These are phyloP conservation scores for Yamadazyma sp. DNA, from an alignment of 805 yeast species.

Conservation along the genomic window DNA sequence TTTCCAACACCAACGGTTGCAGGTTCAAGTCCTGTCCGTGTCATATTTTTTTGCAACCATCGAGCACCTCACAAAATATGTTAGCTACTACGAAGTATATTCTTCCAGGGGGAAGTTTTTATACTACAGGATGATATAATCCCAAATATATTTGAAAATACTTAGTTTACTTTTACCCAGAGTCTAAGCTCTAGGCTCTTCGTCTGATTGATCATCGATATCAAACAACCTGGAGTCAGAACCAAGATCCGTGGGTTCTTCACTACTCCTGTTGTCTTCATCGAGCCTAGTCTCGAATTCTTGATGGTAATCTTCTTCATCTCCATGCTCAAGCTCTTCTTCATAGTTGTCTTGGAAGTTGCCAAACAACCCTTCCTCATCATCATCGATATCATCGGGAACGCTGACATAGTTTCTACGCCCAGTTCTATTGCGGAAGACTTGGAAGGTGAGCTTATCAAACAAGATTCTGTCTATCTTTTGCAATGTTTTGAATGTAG, in stretches of 20 bases:
- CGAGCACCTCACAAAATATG: too few relatives aligned
- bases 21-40: slow-evolving; percentile 87
- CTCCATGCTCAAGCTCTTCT: slow-evolving; percentile 36
- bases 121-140: too few relatives aligned
- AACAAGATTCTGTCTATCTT: slow-evolving; percentile 34
- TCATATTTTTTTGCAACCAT: slow-evolving; percentile 14
- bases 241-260: slow-evolving; percentile 9
- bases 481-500: slow-evolving; percentile 32
- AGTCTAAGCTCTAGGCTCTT: too few relatives aligned
- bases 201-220: slow-evolving; percentile 13
- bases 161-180: too few relatives aligned
- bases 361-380: slow-evolving; percentile 41
- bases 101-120: too few relatives aligned
- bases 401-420: slow-evolving; percentile 41
- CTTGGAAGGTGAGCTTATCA: slow-evolving; percentile 29
- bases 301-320: slow-evolving; percentile 18
- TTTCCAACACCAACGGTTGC: slow-evolving; percentile 73
- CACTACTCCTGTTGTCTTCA: slow-evolving; percentile 17
- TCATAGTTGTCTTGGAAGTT: slow-evolving; percentile 41
- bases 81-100: too few relatives aligned
- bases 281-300: slow-evolving; percentile 19
- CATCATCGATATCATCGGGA: slow-evolving; percentile 39
- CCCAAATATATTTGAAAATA: too few relatives aligned
- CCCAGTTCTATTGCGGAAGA: slow-evolving; percentile 41
- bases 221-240: slow-evolving; percentile 17